Percentiles rank a stretch among this genome's conserved stretches.
Conservation (phyloP, 2,329 filamentous ascomycete genomes). For the Atkinsonella hypoxylon region DNA sequence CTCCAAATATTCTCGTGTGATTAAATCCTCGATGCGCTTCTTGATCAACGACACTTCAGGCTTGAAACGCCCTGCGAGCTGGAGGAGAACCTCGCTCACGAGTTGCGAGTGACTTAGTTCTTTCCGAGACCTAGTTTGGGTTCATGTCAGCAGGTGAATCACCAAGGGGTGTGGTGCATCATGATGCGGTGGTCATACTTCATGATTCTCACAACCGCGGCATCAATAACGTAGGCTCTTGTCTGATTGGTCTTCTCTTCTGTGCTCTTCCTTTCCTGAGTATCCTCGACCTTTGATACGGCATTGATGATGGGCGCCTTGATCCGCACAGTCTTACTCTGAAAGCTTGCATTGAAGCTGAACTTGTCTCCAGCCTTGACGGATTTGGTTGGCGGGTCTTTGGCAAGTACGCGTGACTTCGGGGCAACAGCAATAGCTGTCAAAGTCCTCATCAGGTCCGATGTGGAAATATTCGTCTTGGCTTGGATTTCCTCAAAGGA, state of each 20-base stretch:
- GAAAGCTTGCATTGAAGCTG: constrained; percentile 69
- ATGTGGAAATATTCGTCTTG: constrained; percentile 62
- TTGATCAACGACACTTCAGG: constrained; percentile 70
- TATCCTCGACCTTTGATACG: constrained; percentile 73
- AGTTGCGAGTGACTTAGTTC: constrained; percentile 57
- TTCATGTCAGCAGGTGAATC: background rate
- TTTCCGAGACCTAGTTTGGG: constrained; percentile 52
- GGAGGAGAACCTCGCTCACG: constrained; percentile 58
- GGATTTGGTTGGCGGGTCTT: constrained; percentile 68
- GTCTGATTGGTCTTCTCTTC: constrained; percentile 66
- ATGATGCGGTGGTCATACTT: constrained; percentile 45
- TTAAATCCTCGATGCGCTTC: constrained; percentile 66
- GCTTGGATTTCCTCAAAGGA: constrained; percentile 70
- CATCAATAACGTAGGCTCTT: constrained; percentile 59
- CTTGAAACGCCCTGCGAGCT: constrained; percentile 57
- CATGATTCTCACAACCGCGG: constrained; percentile 72
- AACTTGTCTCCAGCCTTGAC: constrained; percentile 70
- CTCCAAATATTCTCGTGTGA: constrained; percentile 67
- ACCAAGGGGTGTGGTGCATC: background rate
- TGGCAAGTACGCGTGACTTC: constrained; percentile 70
- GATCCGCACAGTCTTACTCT: constrained; percentile 73
- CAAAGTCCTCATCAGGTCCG: constrained; percentile 65
- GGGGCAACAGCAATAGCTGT: constrained; percentile 73
- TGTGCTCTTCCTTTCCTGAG: constrained; percentile 55
- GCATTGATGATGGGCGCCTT: constrained; percentile 77